Evolutionary conservation across 2,329 filamentous ascomycete genomes (phyloP), one percentile per base, ranked within the genome.

Genomic region (Fusarium stilboides): DNA sequence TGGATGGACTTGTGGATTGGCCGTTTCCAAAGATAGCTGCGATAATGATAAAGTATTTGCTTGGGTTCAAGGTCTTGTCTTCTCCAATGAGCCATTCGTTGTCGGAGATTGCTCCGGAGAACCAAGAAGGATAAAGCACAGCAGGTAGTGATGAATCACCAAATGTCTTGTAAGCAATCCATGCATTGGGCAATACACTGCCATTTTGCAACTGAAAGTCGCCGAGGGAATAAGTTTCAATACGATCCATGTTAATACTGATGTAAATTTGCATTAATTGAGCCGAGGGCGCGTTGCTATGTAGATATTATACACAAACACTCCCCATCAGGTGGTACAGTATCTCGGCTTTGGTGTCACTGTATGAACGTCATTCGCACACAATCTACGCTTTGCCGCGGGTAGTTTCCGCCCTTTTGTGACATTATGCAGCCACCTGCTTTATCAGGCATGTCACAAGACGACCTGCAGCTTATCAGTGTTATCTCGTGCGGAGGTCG

Each of bases 121-220:
- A 94, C 92, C 92, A 94, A 3, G 89, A 89, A 3, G 92, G 92
- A 74, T 94, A 94, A 64, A 94, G 86, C 60, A 94, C 87, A 4
- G 88, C 89, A 9, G 92, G 91, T 8, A 81, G 83, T 0, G 81
- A 84, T 0, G 86, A 76, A 57, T 89, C 82, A 20, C 92, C 92
- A 70, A 92, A 91, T 0, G 92, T 93, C 78, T 92, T 94, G 83
- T 93, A 95, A 17, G 92, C 91, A 55, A 95, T 88, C 73, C 87
- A 86, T 2, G 92, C 92, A 69, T 87, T 77, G 3, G 86, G 83
- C 19, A 94, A 84, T 8, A 80, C 83, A n/a, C 82, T 83, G 39
- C 91, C 91, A 26, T 85, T 89, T 73, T 91, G 87, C 4, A 94
- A 86, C 64, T 85, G 80, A 81, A 91, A 92, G 78, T 91, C 85